These are phyloP conservation scores for Neophaeococcomyces aloes DNA, from an alignment of 2,329 filamentous ascomycete species.

Conservation along the genomic window DNA sequence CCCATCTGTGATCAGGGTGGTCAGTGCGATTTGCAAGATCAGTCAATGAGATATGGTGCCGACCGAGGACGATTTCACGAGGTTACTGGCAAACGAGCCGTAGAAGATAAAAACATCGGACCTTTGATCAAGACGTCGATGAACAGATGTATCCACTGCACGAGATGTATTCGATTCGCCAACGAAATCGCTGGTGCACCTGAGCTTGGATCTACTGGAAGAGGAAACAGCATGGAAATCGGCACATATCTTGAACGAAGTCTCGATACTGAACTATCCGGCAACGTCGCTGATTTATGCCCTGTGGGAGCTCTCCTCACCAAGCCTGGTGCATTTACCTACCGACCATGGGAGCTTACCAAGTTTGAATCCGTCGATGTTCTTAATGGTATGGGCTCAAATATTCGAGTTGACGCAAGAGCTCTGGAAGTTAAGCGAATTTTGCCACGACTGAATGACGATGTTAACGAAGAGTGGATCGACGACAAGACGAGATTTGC, in stretches of 20 bases:
- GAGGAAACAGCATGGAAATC: slow-evolving; percentile 96
- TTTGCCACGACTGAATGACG: slow-evolving; percentile 85
- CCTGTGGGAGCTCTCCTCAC: slow-evolving; percentile 93
- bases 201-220: slow-evolving; percentile 85
- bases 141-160: slow-evolving; percentile 99
- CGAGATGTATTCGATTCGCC: slow-evolving; percentile 90
- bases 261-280: slow-evolving; percentile 87
- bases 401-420: slow-evolving; percentile 85
- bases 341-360: slow-evolving; percentile 92
- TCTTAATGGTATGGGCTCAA: slow-evolving; percentile 81
- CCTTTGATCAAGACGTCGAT: slow-evolving; percentile 98
- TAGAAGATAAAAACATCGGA: slow-evolving; percentile 99
- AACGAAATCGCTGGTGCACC: slow-evolving; percentile 95
- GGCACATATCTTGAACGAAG: slow-evolving; percentile 94
- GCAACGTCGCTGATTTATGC: slow-evolving; percentile 96
- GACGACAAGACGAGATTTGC: slow-evolving; percentile 97
- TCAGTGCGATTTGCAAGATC: slow-evolving; percentile 97
- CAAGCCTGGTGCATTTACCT: slow-evolving; percentile 95
- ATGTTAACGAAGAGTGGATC: slow-evolving; percentile 99
- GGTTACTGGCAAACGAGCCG: slow-evolving; percentile 85
- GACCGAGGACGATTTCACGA: slow-evolving; percentile 97
- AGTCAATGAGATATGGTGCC: slow-evolving; percentile 96
- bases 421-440: slow-evolving; percentile 95
- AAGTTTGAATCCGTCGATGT: slow-evolving; percentile 95
- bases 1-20: slow-evolving; percentile 98